Evolutionary conservation across 352 stramenopile genomes (phyloP), one percentile per base, ranked within the genome.

Genomic region (Phytophthora palmivora): DNA sequence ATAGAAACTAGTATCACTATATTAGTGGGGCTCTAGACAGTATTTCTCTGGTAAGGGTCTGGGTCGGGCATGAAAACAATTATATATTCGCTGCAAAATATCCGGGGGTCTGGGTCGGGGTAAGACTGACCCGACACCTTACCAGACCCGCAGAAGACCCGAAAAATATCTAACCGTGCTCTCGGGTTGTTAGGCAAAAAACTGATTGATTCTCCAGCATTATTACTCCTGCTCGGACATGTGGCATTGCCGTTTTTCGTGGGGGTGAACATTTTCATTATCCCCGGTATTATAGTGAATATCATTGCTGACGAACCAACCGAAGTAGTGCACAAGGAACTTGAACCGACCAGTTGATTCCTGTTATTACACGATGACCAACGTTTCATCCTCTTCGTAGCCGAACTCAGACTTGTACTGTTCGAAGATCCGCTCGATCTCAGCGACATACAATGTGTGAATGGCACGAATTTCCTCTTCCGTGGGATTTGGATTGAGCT

Each of bases 341-440:
- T n/a, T n/a, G n/a, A n/a, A n/a, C n/a, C n/a, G n/a, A n/a, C n/a
- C n/a, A n/a, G n/a, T n/a, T n/a, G n/a, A n/a, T n/a, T n/a, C n/a
- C n/a, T n/a, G n/a, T n/a, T n/a, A 14, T 33, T 76, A 88, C n/a
- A 68, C 65, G 57, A 90, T 78, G 22, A 74, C 72, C 21, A 90
- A 61, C 30, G 64, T 88, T 58, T 92, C 80, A 39, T 88, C 78
- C n/a, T 83, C 63, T 42, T 88, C 80, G 48, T 89, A 89, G 46
- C 80, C 82, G 33, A 78, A 92, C 1, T 55, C 32, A 1, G 54
- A 63, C 75, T 92, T 92, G 75, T 89, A 87, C 58, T 81, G 50
- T 39, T 60, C 24, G 42, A 90, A 92, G 33, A 90, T 65, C 7
- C 75, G 59, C 57, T 88, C 55, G 38, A 92, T 60, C 46, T 87